Base-by-base conservation (phyloP, 805 yeast genomes). In the Candida nemodendra region DNA sequence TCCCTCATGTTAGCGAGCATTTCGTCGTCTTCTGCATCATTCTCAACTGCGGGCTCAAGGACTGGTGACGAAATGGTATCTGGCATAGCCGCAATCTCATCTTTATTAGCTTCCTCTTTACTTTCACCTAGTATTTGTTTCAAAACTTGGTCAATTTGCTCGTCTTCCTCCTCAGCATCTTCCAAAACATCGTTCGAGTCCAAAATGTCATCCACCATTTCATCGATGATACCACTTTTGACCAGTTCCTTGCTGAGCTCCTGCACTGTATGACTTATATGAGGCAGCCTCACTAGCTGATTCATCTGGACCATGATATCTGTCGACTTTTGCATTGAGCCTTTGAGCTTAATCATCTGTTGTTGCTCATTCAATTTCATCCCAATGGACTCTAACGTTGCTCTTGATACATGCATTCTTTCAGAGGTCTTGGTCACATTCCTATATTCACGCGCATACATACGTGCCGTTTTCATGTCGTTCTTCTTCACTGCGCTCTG, bases 351-450 rank as follows among this genome's bases (percentile, higher is more conserved):
- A 43, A 80, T 74, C 78, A 90, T 72, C 36, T 88, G 87, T 68
- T 89, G 90, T 34, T 91, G 93, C 62, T 91, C 98, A 49, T 86
- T 88, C 25, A 91, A 76, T 51, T 95, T 88, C 87, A 91, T 78
- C 9, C 81, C 80, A 26, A 91, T 85, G 9, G 93, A 81, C 38
- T 86, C 89, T 18, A 91, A 66, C 44, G 91, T 88, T 2, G 97
- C 95, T 54, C 81, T 86, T 17, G 95, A 84, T 14, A 79, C 76
- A 54, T 83, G 76, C 51, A 91, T 69, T 56, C 93, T 72, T 44
- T 76, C 72, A 51, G 82, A 78, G 54, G 88, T 96, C 48, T 78
- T 81, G 52, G 79, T 77, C 29, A 87, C 74, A 39, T 79, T 75
- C 52, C 83, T 77, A 27, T 88, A 66, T 61, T 93, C 99, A 41